phyloP scores from a whole-genome alignment of 2,329 filamentous ascomycete genomes.

The Fusarium sulawesiense region DNA sequence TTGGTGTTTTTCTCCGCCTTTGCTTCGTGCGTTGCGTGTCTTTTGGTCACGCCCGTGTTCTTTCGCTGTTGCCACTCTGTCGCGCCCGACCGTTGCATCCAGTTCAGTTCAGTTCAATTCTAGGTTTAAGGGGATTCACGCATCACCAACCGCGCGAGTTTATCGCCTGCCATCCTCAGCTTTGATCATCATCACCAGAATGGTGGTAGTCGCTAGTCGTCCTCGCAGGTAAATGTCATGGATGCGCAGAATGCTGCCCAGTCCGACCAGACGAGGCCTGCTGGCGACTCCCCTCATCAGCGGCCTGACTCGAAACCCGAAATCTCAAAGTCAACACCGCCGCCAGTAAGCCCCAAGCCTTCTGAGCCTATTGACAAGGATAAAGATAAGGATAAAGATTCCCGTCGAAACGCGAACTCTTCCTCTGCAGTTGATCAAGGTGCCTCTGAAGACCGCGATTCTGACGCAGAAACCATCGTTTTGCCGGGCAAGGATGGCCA shows the following conservation, averaged over 20 bases:
- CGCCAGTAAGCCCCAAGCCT: conserved; percentile 43
- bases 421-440: conserved; percentile 50
- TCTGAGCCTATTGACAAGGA: conserved; percentile 33
- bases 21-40: conserved; percentile 23
- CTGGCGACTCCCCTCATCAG: conserved; percentile 64
- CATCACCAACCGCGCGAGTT: conserved; percentile 41
- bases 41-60: conserved; percentile 27
- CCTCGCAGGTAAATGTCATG: conserved; percentile 72
- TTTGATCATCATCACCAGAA: conserved; percentile 59
- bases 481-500: conserved; percentile 72
- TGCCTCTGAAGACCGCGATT: conserved; percentile 67
- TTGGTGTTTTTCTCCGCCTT: conserved; percentile 12
- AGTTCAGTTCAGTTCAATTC: conserved; percentile 9
- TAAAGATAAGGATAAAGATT: conserved; percentile 43
- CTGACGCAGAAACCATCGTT: conserved; percentile 79
- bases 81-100: conserved; percentile 29
- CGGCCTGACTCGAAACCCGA: conserved; percentile 49
- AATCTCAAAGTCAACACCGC: conserved; percentile 39
- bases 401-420: conserved; percentile 50
- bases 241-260: conserved; percentile 76
- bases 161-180: conserved; percentile 42
- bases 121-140: conserved; percentile 31
- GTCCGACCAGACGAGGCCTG: conserved; percentile 70
- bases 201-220: conserved; percentile 66
- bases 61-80: conserved; percentile 14